Conservation (phyloP, 805 yeast genomes). For the Myxozyma sirexii region DNA sequence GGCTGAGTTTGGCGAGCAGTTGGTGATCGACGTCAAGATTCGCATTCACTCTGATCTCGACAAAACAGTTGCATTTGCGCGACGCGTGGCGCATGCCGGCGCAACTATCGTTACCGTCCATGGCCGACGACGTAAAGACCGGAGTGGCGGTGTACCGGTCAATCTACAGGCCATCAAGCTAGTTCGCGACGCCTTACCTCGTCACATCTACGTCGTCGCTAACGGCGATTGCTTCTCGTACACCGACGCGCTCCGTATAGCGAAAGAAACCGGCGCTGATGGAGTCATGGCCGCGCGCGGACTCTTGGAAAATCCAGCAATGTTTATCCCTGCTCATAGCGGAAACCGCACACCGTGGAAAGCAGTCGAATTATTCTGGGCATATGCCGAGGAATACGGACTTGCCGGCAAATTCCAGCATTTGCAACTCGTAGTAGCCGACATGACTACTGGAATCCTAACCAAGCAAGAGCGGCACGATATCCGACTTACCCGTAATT, state of each 20-base stretch:
- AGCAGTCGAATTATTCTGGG: conserved; percentile 82
- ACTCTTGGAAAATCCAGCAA: conserved; percentile 77
- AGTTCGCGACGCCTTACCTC: conserved; percentile 55
- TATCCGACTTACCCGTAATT: conserved; percentile 61
- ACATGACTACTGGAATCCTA: conserved; percentile 66
- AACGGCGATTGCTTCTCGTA: conserved; percentile 89
- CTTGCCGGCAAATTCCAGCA: conserved; percentile 68
- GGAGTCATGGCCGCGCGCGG: conserved; percentile 98
- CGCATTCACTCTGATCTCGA: conserved; percentile 77
- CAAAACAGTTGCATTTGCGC: conserved; percentile 73
- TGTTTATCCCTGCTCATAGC: conserved; percentile 54
- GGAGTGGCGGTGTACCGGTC: conserved; percentile 76
- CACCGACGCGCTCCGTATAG: conserved; percentile 66
- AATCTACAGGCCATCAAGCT: conserved; percentile 77
- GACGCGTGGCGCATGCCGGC: conserved; percentile 77
- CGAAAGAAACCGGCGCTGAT: conserved; percentile 70
- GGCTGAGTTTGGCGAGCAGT: conserved; percentile 63
- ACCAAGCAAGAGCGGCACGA: conserved; percentile 55
- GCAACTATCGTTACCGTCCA: conserved; percentile 94
- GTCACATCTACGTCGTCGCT: conserved; percentile 80
- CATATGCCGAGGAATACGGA: conserved; percentile 76
- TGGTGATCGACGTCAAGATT: conserved; percentile 90
- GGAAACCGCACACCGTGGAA: conserved; percentile 88
- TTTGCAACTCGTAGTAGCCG: conserved; percentile 82
- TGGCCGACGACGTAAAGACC: conserved; percentile 82